Evolutionary conservation across 805 yeast genomes (phyloP).

Genomic region (Starmerella powellii): DNA sequence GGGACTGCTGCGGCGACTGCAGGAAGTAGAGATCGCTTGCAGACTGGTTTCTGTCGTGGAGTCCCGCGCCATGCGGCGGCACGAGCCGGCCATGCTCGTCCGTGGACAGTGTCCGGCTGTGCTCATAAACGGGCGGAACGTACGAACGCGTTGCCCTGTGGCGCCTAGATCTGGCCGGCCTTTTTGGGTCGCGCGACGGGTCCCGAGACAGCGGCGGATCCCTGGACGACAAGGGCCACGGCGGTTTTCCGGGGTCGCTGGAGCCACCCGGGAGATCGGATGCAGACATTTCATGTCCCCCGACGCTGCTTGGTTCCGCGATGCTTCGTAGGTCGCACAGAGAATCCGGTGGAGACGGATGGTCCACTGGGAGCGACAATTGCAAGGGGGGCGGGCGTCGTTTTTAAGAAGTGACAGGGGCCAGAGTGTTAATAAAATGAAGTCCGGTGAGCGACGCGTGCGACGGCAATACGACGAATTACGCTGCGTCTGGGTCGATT

Average conservation of each 20-base stretch:
- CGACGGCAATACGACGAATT: too few species aligned
- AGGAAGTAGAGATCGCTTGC: constrained; percentile 14
- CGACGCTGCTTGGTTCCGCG: neutral
- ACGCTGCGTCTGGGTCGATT: too few species aligned
- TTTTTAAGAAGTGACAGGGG: too few species aligned
- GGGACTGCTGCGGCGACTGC: constrained; percentile 11
- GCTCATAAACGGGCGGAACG: constrained; percentile 10
- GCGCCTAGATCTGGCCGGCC: neutral
- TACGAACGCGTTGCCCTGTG: constrained; percentile 7
- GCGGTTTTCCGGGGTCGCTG: neutral
- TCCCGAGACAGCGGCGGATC: too few species aligned
- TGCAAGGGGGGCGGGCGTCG: too few species aligned
- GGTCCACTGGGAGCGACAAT: too few species aligned
- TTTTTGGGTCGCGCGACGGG: neutral
- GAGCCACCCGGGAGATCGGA: neutral
- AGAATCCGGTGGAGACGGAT: too few species aligned
- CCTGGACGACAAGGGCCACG: neutral
- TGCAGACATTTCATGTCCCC: constrained; percentile 12
- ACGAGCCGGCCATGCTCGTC: too few species aligned
- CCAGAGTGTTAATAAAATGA: too few species aligned
- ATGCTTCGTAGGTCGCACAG: too few species aligned
- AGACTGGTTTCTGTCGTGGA: constrained; percentile 8
- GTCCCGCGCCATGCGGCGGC: too few species aligned
- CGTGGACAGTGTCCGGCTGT: neutral
- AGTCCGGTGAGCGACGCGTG: too few species aligned